Percentiles rank a stretch among this genome's conserved stretches.
phyloP scores from a whole-genome alignment of 805 yeast species.

The Lachancea sp. region DNA sequence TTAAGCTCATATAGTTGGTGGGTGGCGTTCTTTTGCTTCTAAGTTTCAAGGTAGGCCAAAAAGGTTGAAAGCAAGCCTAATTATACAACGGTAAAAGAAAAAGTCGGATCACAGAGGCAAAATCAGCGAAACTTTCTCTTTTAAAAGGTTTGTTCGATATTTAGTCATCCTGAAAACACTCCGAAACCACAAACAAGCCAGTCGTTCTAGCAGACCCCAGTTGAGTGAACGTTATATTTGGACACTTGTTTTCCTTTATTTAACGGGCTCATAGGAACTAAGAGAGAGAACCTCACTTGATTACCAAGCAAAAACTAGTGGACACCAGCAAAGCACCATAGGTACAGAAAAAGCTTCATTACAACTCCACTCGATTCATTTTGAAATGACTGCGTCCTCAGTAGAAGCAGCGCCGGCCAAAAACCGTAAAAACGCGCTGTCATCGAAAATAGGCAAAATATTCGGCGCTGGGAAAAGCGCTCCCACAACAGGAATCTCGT shows the following conservation, averaged over 20 bases:
- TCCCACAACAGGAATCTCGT: not conserved
- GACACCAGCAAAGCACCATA: no score
- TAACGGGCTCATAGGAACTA: no score
- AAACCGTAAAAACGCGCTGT: conserved; percentile 8
- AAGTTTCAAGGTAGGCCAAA: no score
- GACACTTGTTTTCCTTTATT: no score
- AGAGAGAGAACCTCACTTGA: no score
- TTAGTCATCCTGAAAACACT: no score
- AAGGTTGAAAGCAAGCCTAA: no score
- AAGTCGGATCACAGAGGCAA: not conserved
- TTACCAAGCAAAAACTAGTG: no score
- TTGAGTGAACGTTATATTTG: not conserved
- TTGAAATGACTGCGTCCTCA: not conserved
- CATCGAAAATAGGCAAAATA: conserved; percentile 12
- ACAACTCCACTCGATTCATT: not conserved
- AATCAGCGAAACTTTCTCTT: not conserved
- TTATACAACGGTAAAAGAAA: no score
- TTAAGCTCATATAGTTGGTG: not conserved
- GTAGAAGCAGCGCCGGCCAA: conserved; percentile 1
- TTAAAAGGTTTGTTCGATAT: not conserved
- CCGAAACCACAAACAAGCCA: no score
- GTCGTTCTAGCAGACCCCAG: no score
- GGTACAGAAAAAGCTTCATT: no score
- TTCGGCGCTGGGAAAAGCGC: conserved; percentile 8
- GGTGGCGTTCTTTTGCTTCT: not conserved